A percentile compares a stretch with the other conserved stretches of the same genome.
Evolutionary conservation across 148 eudicot genomes (phyloP).

Genomic region (Mesembryanthemum crystallinum): DNA sequence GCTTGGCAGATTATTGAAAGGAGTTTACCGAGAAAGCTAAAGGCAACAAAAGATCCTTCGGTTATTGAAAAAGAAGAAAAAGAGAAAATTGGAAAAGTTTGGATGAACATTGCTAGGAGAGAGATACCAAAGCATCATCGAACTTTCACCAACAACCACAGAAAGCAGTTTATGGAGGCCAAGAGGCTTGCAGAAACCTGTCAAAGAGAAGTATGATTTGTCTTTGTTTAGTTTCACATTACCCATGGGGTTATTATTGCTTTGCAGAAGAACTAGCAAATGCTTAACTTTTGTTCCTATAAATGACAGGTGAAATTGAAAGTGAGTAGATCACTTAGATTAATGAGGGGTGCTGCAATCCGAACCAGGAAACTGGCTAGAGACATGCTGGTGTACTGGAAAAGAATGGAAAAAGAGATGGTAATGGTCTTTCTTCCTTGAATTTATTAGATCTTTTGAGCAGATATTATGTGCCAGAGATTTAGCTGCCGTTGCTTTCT

Average conservation of each 20-base stretch:
- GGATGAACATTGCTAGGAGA: conserved; percentile 79
- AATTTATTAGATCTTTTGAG: conserved; percentile 4
- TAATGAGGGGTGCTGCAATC: conserved; percentile 74
- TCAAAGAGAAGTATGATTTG: conserved; percentile 80
- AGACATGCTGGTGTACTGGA: conserved; percentile 96
- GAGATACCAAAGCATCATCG: conserved; percentile 82
- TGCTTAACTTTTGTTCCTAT: conserved; percentile 11
- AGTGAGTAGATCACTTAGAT: conserved; percentile 75
- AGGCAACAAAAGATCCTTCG: conserved; percentile 68
- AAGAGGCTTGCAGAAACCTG: conserved; percentile 85
- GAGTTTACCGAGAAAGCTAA: conserved; percentile 69
- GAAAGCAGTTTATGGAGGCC: conserved; percentile 73
- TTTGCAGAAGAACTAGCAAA: conserved; percentile 6
- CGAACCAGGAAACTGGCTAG: conserved; percentile 92
- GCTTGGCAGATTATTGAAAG: conserved; percentile 83
- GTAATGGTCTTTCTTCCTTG: conserved; percentile 37
- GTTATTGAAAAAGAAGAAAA: conserved; percentile 81
- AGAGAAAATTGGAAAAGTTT: conserved; percentile 75
- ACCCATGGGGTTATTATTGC: not conserved
- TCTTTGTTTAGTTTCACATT: conserved; percentile 2
- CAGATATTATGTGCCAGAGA: conserved; percentile 7
- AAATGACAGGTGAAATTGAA: conserved; percentile 80
- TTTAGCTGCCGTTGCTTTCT: conserved; percentile 2
- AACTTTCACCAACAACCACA: conserved; percentile 54
- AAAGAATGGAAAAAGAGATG: conserved; percentile 96